These are phyloP conservation scores for Limnanthes douglasii DNA, from an alignment of 345 rosid species.

Conservation along the genomic window DNA sequence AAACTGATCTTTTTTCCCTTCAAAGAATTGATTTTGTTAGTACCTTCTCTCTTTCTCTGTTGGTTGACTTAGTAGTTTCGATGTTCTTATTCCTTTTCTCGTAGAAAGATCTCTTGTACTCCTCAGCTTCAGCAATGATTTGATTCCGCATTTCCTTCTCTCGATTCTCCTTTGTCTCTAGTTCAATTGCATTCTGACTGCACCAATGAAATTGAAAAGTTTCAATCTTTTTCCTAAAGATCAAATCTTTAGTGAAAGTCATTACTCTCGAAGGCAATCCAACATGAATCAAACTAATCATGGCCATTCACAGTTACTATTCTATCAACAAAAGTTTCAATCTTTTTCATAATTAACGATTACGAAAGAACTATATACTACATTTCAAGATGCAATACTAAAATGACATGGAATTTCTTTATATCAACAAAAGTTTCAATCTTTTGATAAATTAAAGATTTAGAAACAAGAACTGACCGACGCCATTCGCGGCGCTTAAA, in stretches of 20 bases:
- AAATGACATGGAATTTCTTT: too few species aligned
- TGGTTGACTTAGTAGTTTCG: constrained; percentile 59
- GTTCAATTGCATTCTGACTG: constrained; percentile 72
- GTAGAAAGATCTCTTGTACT: constrained; percentile 55
- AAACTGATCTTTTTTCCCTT: too few species aligned
- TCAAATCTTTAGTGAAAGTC: too few species aligned
- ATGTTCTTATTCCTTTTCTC: constrained; percentile 61
- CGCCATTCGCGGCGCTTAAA: constrained; percentile 62
- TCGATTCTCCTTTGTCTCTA: constrained; percentile 87
- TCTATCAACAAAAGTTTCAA: too few species aligned
- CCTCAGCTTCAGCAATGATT: constrained; percentile 83
- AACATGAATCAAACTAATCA: too few species aligned
- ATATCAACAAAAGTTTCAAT: too few species aligned
- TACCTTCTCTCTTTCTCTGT: constrained; percentile 94
- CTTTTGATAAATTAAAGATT: background rate
- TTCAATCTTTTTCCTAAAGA: background rate
- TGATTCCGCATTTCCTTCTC: constrained; percentile 90
- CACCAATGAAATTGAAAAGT: constrained; percentile 5
- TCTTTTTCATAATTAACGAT: too few species aligned
- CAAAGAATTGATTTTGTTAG: background rate
- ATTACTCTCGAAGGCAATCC: too few species aligned
- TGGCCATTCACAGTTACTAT: too few species aligned
- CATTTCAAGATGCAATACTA: too few species aligned
- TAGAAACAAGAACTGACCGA: constrained; percentile 32
- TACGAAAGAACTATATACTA: background rate